Conservation (phyloP, 805 yeast genomes). For the Alloascoidea africana region DNA sequence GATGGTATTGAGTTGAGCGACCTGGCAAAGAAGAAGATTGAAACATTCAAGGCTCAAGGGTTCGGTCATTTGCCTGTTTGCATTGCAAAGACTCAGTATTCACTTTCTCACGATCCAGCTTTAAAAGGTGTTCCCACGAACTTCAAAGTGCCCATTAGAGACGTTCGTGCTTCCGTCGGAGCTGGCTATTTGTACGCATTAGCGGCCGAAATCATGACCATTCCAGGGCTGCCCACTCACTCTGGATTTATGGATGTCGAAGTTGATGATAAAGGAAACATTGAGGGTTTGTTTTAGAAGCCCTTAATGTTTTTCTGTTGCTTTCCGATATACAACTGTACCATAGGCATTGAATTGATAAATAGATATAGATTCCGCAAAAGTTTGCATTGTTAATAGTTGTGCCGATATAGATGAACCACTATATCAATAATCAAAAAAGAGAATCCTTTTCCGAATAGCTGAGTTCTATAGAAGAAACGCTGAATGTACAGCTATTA, state of each 20-base stretch:
- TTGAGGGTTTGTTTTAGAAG: conserved; percentile 63
- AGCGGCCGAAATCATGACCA: conserved; percentile 78
- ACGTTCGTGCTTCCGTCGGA: conserved; percentile 63
- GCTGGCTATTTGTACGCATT: conserved; percentile 77
- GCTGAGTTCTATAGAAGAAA: too few species aligned
- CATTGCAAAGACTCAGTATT: conserved; percentile 77
- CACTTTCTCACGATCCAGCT: conserved; percentile 69
- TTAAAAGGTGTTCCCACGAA: conserved; percentile 77
- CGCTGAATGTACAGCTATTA: too few species aligned
- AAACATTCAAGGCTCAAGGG: conserved; percentile 56
- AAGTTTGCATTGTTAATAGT: too few species aligned
- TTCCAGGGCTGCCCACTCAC: conserved; percentile 77
- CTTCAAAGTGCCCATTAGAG: conserved; percentile 69
- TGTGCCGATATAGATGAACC: too few species aligned
- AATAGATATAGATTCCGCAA: too few species aligned
- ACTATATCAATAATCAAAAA: too few species aligned
- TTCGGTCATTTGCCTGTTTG: conserved; percentile 69
- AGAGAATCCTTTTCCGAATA: too few species aligned
- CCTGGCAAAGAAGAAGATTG: conserved; percentile 56
- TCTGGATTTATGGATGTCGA: conserved; percentile 82
- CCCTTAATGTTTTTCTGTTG: too few species aligned
- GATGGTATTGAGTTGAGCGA: conserved; percentile 52
- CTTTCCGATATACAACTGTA: too few species aligned
- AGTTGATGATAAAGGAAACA: conserved; percentile 66
- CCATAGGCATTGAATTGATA: too few species aligned